Evolutionary conservation across 805 yeast genomes (phyloP).

Genomic region (Scheffersomyces ergatensis): DNA sequence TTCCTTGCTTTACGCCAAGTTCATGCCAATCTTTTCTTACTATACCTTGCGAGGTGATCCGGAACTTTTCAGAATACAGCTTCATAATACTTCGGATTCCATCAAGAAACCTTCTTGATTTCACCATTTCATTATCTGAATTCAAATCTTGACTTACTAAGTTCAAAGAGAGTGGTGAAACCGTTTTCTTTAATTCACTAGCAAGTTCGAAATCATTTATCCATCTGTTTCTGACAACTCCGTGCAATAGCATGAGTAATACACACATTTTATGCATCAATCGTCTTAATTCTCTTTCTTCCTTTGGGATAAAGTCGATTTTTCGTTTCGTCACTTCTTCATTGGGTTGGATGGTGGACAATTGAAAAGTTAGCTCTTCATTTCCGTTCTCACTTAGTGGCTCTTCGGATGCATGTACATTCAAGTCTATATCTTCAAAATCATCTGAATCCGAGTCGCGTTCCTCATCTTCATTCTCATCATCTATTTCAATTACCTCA

Average conservation of each 20-base stretch:
- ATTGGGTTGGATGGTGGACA: conserved; percentile 14
- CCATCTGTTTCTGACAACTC: conserved; percentile 72
- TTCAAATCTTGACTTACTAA: conserved; percentile 37
- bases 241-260: conserved; percentile 62
- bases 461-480: background rate
- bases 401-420: background rate
- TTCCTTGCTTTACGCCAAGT: conserved; percentile 17
- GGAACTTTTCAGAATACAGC: conserved; percentile 57
- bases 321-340: conserved; percentile 17
- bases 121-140: conserved; percentile 29
- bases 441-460: conserved; percentile 19
- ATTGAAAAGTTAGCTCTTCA: background rate
- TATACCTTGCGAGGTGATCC: conserved; percentile 41
- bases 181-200: conserved; percentile 35
- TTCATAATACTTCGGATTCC: conserved; percentile 67
- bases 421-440: conserved; percentile 28
- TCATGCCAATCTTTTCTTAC: conserved; percentile 36
- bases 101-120: conserved; percentile 69
- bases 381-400: background rate
- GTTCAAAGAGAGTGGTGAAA: conserved; percentile 46
- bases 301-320: conserved; percentile 42
- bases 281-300: conserved; percentile 54
- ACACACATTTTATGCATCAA: conserved; percentile 59
- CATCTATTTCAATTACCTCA: background rate
- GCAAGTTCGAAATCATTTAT: conserved; percentile 50